Base-by-base conservation (phyloP, 345 rosid genomes). In the Eucalyptus leucophloia region DNA sequence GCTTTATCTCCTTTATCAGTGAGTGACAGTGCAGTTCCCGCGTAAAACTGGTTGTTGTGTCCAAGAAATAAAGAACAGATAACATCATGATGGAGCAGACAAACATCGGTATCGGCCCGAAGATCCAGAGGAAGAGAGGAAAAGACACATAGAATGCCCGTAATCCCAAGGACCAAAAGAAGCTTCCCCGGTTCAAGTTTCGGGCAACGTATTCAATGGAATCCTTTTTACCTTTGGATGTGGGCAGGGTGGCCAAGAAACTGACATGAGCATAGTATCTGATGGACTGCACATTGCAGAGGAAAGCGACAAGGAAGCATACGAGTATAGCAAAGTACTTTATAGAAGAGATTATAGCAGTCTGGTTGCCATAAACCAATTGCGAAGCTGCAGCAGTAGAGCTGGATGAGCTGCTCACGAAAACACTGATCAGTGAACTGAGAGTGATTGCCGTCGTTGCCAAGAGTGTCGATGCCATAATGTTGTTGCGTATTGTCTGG, bases 371-470 rank as follows among this genome's bases (percentile, higher is more conserved):
- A 69, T 94, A 97, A 53, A 95, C 87, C 26, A 98, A 89, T 82
- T 88, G 42, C 8, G 96, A 92, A 1, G 92, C 92, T 1, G 93
- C 42, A 40, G 91, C 92, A 86, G 88, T 77, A 9, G 96, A 93
- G 89, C 89, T 91, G 9, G 99, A 94, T 21, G 95, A 90, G 93
- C 96, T 95, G 95, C 98, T 96, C 69, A 95, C 98, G 44, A 95
- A 95, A 87, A 98, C 96, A 83, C 97, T 92, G 87, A 98, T 97
- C 85, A 97, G 94, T 34, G 99, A 98, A 90, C 97, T 94, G 44
- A 98, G 96, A 89, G 99, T 95, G 90, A 98, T 98, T 77, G 99
- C 98, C 56, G 97, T 93, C n/a, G 97, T 98, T 72, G 98, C 99
- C 92, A 97, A 92, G 87, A 97, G 96, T 3, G 99, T 98, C 6